Percentiles rank a stretch among this genome's conserved stretches.
Evolutionary conservation across 306 rosid species (phyloP).

Genomic region (Alnus rubra): DNA sequence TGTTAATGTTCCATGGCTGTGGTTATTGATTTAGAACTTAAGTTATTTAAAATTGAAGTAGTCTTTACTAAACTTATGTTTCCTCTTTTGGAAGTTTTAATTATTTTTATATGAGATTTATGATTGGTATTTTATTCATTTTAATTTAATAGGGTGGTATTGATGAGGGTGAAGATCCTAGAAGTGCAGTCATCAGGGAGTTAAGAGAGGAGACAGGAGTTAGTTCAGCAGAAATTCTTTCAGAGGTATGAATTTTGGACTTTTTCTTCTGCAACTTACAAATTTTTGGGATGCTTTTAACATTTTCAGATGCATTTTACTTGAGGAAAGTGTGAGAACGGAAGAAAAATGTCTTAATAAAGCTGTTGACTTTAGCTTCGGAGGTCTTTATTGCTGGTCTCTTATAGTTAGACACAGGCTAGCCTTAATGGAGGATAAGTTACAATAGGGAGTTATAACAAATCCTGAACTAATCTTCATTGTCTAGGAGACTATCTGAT

Average conservation of each 20-base stretch:
- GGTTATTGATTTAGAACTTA: too few species aligned
- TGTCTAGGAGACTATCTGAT: neutral
- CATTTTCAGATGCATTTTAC: neutral
- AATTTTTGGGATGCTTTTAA: neutral
- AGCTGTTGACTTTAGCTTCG: neutral
- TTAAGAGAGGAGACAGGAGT: conserved; percentile 90
- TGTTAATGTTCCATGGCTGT: too few species aligned
- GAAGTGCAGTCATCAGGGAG: conserved; percentile 75
- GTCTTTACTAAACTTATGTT: conserved; percentile 4
- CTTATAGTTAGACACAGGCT: neutral
- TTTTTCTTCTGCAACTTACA: conserved; percentile 4
- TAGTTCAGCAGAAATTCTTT: conserved; percentile 72
- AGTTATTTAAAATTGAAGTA: neutral
- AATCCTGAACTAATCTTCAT: neutral
- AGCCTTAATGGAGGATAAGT: neutral
- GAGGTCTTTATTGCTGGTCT: neutral
- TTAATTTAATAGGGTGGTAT: conserved; percentile 67
- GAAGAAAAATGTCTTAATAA: neutral
- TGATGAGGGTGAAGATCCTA: conserved; percentile 87
- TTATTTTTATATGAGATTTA: conserved; percentile 17
- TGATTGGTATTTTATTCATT: conserved; percentile 2
- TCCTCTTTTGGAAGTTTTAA: conserved; percentile 1
- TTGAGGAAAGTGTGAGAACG: neutral
- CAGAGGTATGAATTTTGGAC: conserved; percentile 52
- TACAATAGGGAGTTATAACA: neutral